Evolutionary conservation across 129 eudicot species (phyloP), one percentile per base, ranked within the genome.

Genomic region (Artemisia tridentata): DNA sequence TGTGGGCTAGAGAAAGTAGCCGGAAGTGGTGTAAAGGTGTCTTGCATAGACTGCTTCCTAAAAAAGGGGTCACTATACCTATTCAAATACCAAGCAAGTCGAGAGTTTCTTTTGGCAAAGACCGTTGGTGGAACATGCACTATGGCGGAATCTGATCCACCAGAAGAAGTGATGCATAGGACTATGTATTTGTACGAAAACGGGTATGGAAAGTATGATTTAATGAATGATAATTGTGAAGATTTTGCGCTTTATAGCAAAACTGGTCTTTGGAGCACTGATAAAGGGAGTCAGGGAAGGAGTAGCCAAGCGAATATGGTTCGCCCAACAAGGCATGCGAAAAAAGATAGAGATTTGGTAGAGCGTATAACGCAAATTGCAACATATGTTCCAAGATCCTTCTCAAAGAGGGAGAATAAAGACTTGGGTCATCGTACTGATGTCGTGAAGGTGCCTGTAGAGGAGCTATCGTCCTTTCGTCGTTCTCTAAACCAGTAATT

Each of bases 211-310:
- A 27, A 60, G 45, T 60, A 27, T 60, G 65, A 60, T 60, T 15
- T 27, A 5, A 14, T 23, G 65, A 29, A 27, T 16, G 25, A 60
- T 60, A 60, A 60, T 11, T 60, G 65, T 60, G 65, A 60, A 27
- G 65, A 60, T 60, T 60, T 60, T 60, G 65, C 65, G 13, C 65
- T 60, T 29, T 60, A 60, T 29, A 27, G 65, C 31, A 60, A 60
- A 23, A 60, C 65, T 23, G 47, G 47, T 60, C 43, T 60, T 12
- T 27, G 65, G 46, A 60, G 65, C 46, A 7, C 7, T 29, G 12
- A 60, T 27, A 27, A 13, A 60, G 45, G 2, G 18, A 10, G 31
- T 25, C 47, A 60, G n/a, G 46, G 65, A 43, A 27, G 65, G 46
- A 60, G 46, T 13, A 27, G 65, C 65, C 65, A 60, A 60, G 20